Evolutionary conservation across 2,329 filamentous ascomycete genomes (phyloP), one percentile per base, ranked within the genome.

Genomic region (Claviceps sp.): DNA sequence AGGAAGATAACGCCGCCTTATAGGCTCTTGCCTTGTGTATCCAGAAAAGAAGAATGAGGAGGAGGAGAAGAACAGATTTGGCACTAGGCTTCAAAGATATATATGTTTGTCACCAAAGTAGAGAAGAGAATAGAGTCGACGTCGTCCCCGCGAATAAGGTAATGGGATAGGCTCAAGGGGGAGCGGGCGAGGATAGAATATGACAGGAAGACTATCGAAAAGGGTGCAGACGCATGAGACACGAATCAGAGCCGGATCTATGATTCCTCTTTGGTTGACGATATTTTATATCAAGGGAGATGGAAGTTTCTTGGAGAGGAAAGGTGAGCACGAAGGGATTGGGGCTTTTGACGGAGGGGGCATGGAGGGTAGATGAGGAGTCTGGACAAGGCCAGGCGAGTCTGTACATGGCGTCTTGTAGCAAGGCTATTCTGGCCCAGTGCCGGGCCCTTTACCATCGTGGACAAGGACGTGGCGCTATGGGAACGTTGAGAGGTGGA

Each of bases 331-430:
- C 22, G 22, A 22, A 22, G 22, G 22, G 22, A 54, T 55, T 41
- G 42, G 43, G 26, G 10, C 47, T 41, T 22, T 47, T 49, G 57
- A 53, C 49, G 60, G 63, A 34, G 30, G 62, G 63, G 65, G 64
- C 56, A 63, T 62, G 58, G 56, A 60, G 64, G 64, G 64, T 65
- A 67, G 59, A 66, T 64, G 63, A 67, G 67, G 39, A 41, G 30
- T 34, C 30, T 11, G 39, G 64, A 64, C 62, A 61, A 60, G 59
- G 44, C 46, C 50, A n/a, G 52, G 45, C 46, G 45, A 54, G 48
- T 47, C 24, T 53, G 47, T 50, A 50, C 39, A 48, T 44, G 41
- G 50, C 46, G 46, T 44, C 30, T 19, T 37, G 47, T 13, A 48
- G 60, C 57, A 54, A 58, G 57, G 57, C 57, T 54, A 22, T 48